Base-by-base conservation (phyloP, 352 stramenopile species). In the Phytopythium litorale region DNA sequence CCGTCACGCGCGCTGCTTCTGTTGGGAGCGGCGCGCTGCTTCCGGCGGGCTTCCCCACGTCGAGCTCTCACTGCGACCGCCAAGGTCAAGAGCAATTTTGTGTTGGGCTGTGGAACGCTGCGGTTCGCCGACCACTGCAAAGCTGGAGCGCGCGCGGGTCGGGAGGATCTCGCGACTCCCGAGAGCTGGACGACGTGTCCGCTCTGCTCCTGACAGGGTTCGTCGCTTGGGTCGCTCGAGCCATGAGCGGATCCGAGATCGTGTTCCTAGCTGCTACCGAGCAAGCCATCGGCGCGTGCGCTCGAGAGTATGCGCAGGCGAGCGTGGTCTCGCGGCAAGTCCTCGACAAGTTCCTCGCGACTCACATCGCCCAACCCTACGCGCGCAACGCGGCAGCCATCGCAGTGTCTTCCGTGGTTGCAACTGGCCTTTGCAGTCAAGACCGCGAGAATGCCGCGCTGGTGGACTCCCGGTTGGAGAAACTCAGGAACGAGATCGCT, bases 191-290 rank as follows among this genome's bases (percentile, higher is more conserved):
- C 15, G 40, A n/a, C 19, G 42, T 48, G 7, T 18, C 42, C 9
- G 7, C 21, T 48, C 18, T 23, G 42, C 42, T 48, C 42, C n/a
- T 73, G 16, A 58, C 67, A 16, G 48, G 66, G 50, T 80, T 65
- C 57, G 30, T 65, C 12, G 56, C 72, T 12, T 80, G 70, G 75
- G 69, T 73, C 63, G 19, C 37, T 4, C 35, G 19, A 28, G 72
- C 67, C 5, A 83, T 83, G 67, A 55, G 42, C 37, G 67, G 64
- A 5, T 80, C 72, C 58, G 70, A 80, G 60, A 15, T 70, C 6
- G 65, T 28, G 13, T 83, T 77, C 56, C 62, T 80, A 23, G 60
- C 52, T 0, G 78, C 73, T 46, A 58, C 75, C 30, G 70, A 65
- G n/a, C 37, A 54, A 25, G 33, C 59, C 1, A 48, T 80, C 42